Evolutionary conservation across 345 rosid genomes (phyloP).

Genomic region (Eucalyptus decipiens): DNA sequence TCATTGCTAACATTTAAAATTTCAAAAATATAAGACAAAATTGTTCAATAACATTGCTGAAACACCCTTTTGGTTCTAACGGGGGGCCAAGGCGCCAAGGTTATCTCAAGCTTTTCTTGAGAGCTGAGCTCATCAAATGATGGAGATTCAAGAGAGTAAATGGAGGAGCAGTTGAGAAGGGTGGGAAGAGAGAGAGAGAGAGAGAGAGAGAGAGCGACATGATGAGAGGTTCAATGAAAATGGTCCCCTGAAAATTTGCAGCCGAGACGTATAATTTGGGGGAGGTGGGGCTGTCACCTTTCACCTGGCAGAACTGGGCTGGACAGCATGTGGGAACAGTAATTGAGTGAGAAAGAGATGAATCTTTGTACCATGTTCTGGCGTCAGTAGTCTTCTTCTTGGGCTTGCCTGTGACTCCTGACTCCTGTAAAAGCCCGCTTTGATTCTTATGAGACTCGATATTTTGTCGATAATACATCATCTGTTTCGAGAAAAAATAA

Average conservation of each 20-base stretch:
- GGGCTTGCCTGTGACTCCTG: not conserved
- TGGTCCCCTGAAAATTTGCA: conserved; percentile 19
- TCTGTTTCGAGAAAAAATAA: not conserved
- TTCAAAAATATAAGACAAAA: not conserved
- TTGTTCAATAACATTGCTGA: not conserved
- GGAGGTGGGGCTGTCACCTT: not conserved
- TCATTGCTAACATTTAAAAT: not conserved
- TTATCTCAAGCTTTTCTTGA: not conserved
- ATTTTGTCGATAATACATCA: not conserved
- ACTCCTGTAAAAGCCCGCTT: not conserved
- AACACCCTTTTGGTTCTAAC: not conserved
- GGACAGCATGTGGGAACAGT: conserved; percentile 1
- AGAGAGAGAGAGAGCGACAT: not conserved
- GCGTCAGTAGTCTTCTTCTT: not conserved
- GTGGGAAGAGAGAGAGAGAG: not conserved
- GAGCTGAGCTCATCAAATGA: not conserved
- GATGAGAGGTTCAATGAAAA: not conserved
- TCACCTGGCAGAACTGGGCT: not conserved
- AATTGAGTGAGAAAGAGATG: not conserved
- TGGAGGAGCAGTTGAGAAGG: not conserved
- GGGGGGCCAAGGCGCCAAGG: not conserved
- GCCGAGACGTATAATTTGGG: not conserved
- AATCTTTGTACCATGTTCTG: not conserved
- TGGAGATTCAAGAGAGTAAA: not conserved
- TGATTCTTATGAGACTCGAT: not conserved